These are phyloP conservation scores for Lachancea quebecensis DNA, from an alignment of 805 yeast species.

Conservation along the genomic window DNA sequence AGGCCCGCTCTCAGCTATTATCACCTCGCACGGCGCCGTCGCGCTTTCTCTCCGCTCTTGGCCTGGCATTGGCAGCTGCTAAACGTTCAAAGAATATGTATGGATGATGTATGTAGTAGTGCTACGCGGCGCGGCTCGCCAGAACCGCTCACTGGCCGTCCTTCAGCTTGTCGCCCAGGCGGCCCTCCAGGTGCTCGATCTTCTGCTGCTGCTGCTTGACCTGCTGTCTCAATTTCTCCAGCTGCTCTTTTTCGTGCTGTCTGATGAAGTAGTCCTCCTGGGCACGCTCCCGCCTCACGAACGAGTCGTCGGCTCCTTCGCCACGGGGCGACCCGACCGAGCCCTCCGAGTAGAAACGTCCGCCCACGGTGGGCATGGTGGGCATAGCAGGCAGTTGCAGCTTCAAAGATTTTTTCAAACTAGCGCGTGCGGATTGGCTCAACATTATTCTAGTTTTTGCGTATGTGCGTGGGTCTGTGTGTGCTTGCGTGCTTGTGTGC, in stretches of 20 bases:
- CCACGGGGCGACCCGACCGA: constrained; percentile 55
- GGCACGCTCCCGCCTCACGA: constrained; percentile 86
- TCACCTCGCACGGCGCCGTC: neutral
- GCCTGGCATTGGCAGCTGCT: neutral
- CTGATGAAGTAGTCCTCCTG: constrained; percentile 79
- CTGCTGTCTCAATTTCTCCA: constrained; percentile 67
- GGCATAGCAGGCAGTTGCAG: constrained; percentile 9
- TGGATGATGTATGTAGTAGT: neutral
- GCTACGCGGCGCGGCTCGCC: no score
- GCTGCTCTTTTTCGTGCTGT: constrained; percentile 86
- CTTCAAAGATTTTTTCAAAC: constrained; percentile 24
- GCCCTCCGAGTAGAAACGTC: constrained; percentile 44
- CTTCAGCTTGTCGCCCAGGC: constrained; percentile 40
- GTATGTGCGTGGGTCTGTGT: no score
- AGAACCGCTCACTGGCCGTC: constrained; percentile 1
- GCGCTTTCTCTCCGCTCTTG: neutral
- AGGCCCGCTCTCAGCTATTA: no score
- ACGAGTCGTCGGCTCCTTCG: constrained; percentile 49
- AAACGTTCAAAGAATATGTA: neutral
- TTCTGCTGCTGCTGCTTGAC: constrained; percentile 68
- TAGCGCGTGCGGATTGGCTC: constrained; percentile 15
- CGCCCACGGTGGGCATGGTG: constrained; percentile 1
- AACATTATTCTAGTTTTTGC: constrained; percentile 13
- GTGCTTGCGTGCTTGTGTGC: no score
- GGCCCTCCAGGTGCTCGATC: constrained; percentile 43